These are phyloP conservation scores for Chlamydomonas sp. DNA, from an alignment of 139 green algal species.

Conservation along the genomic window DNA sequence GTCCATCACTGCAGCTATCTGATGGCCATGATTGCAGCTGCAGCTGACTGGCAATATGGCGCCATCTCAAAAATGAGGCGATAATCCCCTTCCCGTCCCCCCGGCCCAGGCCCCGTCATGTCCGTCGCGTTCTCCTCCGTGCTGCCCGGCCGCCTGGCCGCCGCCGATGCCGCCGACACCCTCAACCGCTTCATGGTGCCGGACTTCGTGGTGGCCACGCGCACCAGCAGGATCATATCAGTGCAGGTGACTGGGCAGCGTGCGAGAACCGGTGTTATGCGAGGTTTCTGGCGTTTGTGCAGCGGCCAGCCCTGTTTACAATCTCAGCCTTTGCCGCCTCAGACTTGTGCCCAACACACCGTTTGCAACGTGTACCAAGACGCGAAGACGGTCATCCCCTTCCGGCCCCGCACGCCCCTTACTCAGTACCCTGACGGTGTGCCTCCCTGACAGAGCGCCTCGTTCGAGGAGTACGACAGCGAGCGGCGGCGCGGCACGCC, in stretches of 20 bases:
- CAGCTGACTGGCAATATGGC: too few species aligned
- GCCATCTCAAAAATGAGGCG: too few species aligned
- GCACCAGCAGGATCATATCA: conserved; percentile 8
- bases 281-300: not conserved
- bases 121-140: conserved; percentile 66
- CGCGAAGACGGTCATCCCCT: too few species aligned
- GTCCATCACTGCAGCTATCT: too few species aligned
- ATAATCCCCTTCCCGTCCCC: not conserved
- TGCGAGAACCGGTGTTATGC: too few species aligned
- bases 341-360: too few species aligned
- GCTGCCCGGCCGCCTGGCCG: conserved; percentile 29
- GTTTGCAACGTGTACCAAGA: too few species aligned
- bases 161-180: conserved; percentile 50
- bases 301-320: not conserved
- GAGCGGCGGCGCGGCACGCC: conserved; percentile 27
- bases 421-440: not conserved
- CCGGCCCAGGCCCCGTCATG: conserved; percentile 48
- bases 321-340: too few species aligned
- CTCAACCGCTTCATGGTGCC: conserved; percentile 60
- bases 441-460: conserved; percentile 11
- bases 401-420: too few species aligned
- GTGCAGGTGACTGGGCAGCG: conserved; percentile 9
- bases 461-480: conserved; percentile 60
- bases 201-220: conserved; percentile 71
- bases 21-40: too few species aligned